Base-by-base conservation (phyloP, 306 rosid species). In the Comarum palustre region DNA sequence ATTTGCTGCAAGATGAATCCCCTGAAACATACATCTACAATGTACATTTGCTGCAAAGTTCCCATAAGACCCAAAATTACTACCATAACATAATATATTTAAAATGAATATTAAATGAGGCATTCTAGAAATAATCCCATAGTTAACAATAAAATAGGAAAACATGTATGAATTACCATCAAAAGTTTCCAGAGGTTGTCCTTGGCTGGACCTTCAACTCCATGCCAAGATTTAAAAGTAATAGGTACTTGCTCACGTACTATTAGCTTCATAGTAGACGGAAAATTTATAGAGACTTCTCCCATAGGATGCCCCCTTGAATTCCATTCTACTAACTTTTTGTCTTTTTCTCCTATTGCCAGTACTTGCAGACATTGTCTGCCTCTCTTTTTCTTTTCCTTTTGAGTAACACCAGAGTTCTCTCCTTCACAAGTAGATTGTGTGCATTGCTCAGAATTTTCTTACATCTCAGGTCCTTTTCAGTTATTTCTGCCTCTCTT, bases 191-290 rank as follows among this genome's bases (percentile, higher is more conserved):
- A 55, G 0, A 24, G 15, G 10, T 0, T 10, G 14, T 55, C 0
- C 29, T 14, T 24, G 0, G 7, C 14, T 0, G 0, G 16, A 10
- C 4, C 6, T 2, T 55, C 3, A 12, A 55, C 17, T 1, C 0
- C 3, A 55, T 24, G 62, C 34, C 34, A 55, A 3, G 0, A 0
- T 0, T 2, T 0, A 0, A 24, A 0, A 15, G 1, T 12, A 55
- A 55, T 24, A 0, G 62, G 7, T 2, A 24, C 31, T 11, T 22
- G 29, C 4, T 55, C 61, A 9, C 32, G 0, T 0, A 55, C 32
- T 3, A 55, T 55, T 7, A 55, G 16, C 7, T 32, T 16, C 14
- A 55, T 3, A 24, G 17, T 11, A 3, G 31, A 2, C 0, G 6
- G 9, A 5, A 55, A 55, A 3, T 9, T 24, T 1, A 2, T 1